Percentiles rank a stretch among this genome's conserved stretches.
These are phyloP conservation scores for Emergomyces pasteurianus DNA, from an alignment of 2,329 filamentous ascomycete species.

Conservation along the genomic window DNA sequence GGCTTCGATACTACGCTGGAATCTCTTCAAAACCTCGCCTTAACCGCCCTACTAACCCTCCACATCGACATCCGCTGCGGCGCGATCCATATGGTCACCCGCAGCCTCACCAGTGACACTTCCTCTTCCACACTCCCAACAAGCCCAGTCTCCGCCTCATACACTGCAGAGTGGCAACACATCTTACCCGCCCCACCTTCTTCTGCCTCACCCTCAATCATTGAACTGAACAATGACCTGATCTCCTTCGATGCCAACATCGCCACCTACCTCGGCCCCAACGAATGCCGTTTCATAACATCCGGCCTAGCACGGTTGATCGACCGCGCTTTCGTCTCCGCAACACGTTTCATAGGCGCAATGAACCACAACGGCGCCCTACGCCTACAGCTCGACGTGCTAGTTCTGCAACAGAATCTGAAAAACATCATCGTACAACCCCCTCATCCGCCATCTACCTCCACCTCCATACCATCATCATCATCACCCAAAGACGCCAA, in stretches of 20 bases:
- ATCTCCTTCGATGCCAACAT: constrained; percentile 80
- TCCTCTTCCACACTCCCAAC: constrained; percentile 10
- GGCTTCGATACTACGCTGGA: constrained; percentile 78
- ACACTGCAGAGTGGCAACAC: constrained; percentile 38
- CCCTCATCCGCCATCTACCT: constrained; percentile 6
- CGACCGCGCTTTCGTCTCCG: constrained; percentile 64
- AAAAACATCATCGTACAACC: constrained; percentile 62
- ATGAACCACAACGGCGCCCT: constrained; percentile 77
- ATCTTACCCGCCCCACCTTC: constrained; percentile 31
- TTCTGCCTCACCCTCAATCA: constrained; percentile 50
- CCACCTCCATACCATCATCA: constrained; percentile 9
- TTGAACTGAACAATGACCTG: constrained; percentile 73
- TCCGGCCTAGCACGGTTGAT: constrained; percentile 65
- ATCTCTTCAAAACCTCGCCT: constrained; percentile 70
- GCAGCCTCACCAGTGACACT: constrained; percentile 47
- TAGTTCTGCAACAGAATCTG: constrained; percentile 91
- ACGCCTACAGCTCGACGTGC: constrained; percentile 86
- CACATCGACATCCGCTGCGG: constrained; percentile 83
- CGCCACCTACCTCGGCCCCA: constrained; percentile 55
- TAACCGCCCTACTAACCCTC: constrained; percentile 67
- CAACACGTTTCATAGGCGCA: constrained; percentile 56
- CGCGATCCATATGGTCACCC: constrained; percentile 64
- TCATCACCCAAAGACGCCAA: constrained; percentile 9
- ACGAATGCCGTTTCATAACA: constrained; percentile 64
- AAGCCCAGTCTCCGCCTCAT: constrained; percentile 20